Percentiles rank a stretch among this genome's conserved stretches.
These are phyloP conservation scores for Aspergillus caelatus DNA, from an alignment of 2,329 filamentous ascomycete species.

Conservation along the genomic window DNA sequence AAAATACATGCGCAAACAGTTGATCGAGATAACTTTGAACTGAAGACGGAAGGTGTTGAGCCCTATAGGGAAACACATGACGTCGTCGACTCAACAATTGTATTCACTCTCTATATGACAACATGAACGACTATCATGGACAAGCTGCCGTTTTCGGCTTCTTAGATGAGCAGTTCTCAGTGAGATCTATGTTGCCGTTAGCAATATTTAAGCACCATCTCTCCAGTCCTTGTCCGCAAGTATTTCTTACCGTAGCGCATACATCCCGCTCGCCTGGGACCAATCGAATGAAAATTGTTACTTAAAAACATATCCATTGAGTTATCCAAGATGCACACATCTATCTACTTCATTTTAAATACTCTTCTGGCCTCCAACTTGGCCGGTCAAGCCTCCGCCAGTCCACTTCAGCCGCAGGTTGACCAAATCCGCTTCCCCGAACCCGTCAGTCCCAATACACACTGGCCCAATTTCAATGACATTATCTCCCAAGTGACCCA, in stretches of 20 bases:
- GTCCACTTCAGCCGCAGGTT: not conserved
- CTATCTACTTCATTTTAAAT: not conserved
- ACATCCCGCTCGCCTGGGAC: not conserved
- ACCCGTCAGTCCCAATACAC: not conserved
- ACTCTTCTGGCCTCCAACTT: not conserved
- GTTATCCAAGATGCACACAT: not conserved
- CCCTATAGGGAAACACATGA: not conserved
- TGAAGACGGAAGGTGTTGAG: not conserved
- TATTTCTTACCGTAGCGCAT: not conserved
- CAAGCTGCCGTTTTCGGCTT: not conserved
- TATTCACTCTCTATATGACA: not conserved
- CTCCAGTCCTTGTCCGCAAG: not conserved
- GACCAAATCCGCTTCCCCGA: not conserved
- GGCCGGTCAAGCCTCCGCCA: not conserved
- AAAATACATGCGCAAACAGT: not conserved
- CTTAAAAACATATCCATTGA: not conserved
- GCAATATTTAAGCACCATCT: not conserved
- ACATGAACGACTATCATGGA: not conserved
- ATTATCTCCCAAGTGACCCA: not conserved
- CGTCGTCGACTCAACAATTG: not conserved
- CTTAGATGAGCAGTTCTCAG: not conserved
- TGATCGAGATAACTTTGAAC: not conserved
- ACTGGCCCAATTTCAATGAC: not conserved
- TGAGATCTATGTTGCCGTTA: not conserved
- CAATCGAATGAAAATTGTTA: not conserved